A percentile compares a stretch with the other conserved stretches of the same genome.
Conservation (phyloP, 768 basidiomycete genomes). For the Boletus subparvulus region DNA sequence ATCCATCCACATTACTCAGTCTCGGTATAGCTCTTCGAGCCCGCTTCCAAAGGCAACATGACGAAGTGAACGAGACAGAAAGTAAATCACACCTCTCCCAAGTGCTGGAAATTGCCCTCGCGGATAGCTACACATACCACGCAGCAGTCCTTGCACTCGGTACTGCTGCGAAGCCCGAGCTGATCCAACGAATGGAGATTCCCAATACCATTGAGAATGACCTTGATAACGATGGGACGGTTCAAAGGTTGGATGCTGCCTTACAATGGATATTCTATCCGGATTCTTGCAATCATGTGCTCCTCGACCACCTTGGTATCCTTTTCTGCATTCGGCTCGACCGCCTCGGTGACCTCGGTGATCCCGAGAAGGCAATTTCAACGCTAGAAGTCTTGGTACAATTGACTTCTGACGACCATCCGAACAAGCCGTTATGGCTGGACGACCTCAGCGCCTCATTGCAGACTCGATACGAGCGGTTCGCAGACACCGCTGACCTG, state of each 20-base stretch:
- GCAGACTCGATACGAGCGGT: not conserved
- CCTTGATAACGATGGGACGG: too few species aligned
- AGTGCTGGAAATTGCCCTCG: not conserved
- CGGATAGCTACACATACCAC: not conserved
- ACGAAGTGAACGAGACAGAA: constrained; percentile 5
- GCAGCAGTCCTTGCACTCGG: not conserved
- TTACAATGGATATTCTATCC: too few species aligned
- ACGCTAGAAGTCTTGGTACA: too few species aligned
- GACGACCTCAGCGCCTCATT: not conserved
- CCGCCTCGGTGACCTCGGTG: too few species aligned
- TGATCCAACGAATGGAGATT: not conserved
- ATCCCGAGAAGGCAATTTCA: too few species aligned
- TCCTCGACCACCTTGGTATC: not conserved
- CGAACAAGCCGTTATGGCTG: not conserved
- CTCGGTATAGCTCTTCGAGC: constrained; percentile 3
- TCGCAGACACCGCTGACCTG: not conserved
- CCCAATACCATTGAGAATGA: not conserved
- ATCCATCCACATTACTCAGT: not conserved
- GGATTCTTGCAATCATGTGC: not conserved
- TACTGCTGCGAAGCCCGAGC: not conserved
- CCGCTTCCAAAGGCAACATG: constrained; percentile 4
- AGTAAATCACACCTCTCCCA: not conserved
- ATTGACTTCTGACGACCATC: not conserved
- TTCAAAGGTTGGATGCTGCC: too few species aligned
- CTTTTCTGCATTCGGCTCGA: not conserved